Evolutionary conservation across 768 basidiomycete genomes (phyloP).

Genomic region (Tylopilus subfusipes): DNA sequence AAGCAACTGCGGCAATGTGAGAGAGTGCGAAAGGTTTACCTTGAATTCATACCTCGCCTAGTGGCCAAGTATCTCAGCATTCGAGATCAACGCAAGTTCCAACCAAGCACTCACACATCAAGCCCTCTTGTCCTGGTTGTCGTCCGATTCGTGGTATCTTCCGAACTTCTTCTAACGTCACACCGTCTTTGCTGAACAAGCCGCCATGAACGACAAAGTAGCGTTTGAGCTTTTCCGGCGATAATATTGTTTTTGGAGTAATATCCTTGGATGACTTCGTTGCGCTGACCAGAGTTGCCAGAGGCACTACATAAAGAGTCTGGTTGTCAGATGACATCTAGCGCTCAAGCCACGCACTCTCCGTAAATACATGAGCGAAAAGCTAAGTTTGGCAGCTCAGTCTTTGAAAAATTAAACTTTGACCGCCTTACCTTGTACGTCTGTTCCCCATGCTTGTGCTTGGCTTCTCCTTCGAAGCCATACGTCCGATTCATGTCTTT

Average conservation of each 20-base stretch:
- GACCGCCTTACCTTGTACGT: constrained; percentile 70
- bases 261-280: constrained; percentile 50
- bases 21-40: not conserved
- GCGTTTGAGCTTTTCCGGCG: constrained; percentile 76
- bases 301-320: constrained; percentile 59
- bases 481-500: constrained; percentile 96
- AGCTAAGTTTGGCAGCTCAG: constrained; percentile 45
- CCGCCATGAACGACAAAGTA: constrained; percentile 97
- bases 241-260: constrained; percentile 60
- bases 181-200: constrained; percentile 89
- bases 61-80: constrained; percentile 8
- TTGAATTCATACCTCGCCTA: constrained; percentile 57
- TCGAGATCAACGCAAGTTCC: not conserved
- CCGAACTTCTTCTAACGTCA: constrained; percentile 91
- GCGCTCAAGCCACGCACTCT: constrained; percentile 46
- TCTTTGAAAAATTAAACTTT: not conserved
- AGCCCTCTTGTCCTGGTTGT: constrained; percentile 91
- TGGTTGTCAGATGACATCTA: constrained; percentile 1
- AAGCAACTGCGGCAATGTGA: constrained; percentile 52
- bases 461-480: constrained; percentile 94
- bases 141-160: constrained; percentile 82
- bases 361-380: constrained; percentile 91
- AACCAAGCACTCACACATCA: constrained; percentile 74
- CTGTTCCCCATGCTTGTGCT: constrained; percentile 94
- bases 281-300: constrained; percentile 81